Conservation (phyloP, 768 basidiomycete genomes). For the Collybiopsis luxurians region DNA sequence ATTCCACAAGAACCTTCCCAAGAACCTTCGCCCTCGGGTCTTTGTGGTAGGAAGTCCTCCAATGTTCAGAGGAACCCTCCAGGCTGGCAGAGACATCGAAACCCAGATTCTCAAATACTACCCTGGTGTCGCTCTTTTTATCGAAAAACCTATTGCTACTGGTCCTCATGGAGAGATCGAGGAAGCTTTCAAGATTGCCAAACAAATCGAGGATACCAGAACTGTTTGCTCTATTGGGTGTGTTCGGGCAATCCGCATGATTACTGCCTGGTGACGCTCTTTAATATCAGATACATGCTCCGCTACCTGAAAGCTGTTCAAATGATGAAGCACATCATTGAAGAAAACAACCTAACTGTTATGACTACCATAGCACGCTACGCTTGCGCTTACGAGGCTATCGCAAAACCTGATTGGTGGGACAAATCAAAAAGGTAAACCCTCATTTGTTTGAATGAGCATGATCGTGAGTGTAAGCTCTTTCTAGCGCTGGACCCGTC, state of each 20-base stretch:
- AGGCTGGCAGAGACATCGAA: constrained; percentile 81
- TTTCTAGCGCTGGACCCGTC: constrained; percentile 68
- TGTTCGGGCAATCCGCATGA: constrained; percentile 19
- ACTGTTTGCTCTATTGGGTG: constrained; percentile 90
- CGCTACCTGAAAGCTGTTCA: constrained; percentile 92
- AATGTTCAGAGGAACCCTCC: constrained; percentile 81
- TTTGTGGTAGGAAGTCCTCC: constrained; percentile 92
- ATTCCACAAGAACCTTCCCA: constrained; percentile 68
- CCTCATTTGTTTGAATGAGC: constrained; percentile 1
- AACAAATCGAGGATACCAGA: constrained; percentile 62
- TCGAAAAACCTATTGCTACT: constrained; percentile 92
- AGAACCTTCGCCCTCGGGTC: constrained; percentile 69
- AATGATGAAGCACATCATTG: constrained; percentile 94
- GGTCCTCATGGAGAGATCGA: constrained; percentile 67
- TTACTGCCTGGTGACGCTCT: not conserved
- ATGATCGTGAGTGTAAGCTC: not conserved
- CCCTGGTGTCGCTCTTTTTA: constrained; percentile 85
- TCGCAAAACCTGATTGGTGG: constrained; percentile 90
- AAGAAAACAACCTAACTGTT: constrained; percentile 90
- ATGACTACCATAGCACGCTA: constrained; percentile 97
- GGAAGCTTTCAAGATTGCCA: constrained; percentile 69
- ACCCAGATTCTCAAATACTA: constrained; percentile 83
- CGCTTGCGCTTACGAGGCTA: constrained; percentile 81
- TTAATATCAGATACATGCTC: constrained; percentile 73
- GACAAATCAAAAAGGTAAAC: constrained; percentile 78